Base-by-base conservation (phyloP, 805 yeast genomes). In the Hanseniaspora lachancei region DNA sequence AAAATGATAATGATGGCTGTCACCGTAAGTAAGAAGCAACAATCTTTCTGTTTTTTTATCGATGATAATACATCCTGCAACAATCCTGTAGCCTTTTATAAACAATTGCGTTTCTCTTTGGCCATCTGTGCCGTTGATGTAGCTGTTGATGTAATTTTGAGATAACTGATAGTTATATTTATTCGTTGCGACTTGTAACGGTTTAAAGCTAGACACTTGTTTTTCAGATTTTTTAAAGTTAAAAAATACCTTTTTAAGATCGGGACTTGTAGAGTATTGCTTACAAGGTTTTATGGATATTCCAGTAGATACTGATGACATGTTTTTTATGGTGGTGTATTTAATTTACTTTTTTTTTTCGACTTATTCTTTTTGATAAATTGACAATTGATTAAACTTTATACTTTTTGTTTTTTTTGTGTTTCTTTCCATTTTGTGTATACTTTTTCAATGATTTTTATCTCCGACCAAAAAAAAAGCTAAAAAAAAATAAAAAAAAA, bases 1-100 rank as follows among this genome's bases (percentile, higher is more conserved):
- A 5, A 93, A 68, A 8, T 93, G 86, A 95, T 96, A 91, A 61
- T 75, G 75, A 6, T 46, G 47, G 10, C 55, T 48, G 58, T 79
- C 77, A 43, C 74, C 75, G 59, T 80, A 81, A 55, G 85, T 77
- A 23, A 93, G 78, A 81, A 93, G 77, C 13, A 93, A 75, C 20
- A 91, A 88, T 61, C 80, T 76, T 32, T 74, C 74, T 56, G 74
- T 77, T 29, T 75, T 72, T 1, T 68, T 66, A 61, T 81, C 79
- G 49, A 91, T 69, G 27, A 91, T 82, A 12, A 93, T 77, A 61
- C 96, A 86, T 0, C 98, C 98, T 3, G 97, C 96, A 10, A 93
- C 97, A 60, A 93, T 68, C 40, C 98, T 74, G n/a, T 44, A 44
- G 1, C 95, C 88, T 2, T 44, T 44, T 5, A 52, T 36, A 44